Base-by-base conservation (phyloP, 768 basidiomycete species). In the Udeniomyces megalosporus region DNA sequence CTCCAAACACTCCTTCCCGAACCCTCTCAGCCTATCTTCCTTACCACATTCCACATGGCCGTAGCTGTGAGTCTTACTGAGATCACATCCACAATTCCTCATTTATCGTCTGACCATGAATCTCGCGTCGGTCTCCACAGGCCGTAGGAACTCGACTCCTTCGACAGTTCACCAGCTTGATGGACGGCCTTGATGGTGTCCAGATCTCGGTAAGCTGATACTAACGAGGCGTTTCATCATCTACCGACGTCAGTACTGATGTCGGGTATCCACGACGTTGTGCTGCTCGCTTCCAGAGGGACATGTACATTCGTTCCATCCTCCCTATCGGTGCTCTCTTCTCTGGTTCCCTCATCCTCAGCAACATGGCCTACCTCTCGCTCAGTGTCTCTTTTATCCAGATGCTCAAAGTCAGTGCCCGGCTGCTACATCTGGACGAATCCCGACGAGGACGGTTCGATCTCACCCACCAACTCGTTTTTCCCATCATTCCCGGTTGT, bases 251-350 rank as follows among this genome's bases (percentile, higher is more conserved):
- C n/a, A n/a, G n/a, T n/a, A n/a, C n/a, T n/a, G n/a, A n/a, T n/a
- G n/a, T n/a, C n/a, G n/a, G n/a, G n/a, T n/a, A n/a, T n/a, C n/a
- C n/a, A n/a, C n/a, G n/a, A n/a, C n/a, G n/a, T n/a, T n/a, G n/a
- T n/a, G n/a, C n/a, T n/a, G n/a, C n/a, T n/a, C n/a, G n/a, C n/a
- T n/a, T n/a, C 2, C 47, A 71, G 71, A 53, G 66, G 52, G 71
- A 71, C 34, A 61, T 70, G 26, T 93, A 88, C 72, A 61, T 86
- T 42, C 80, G 81, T 61, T 88, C 86, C 35, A 96, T 97, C 67
- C 78, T 96, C 15, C 93, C 93, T 24, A 93, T 97, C 64, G 91
- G 92, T 26, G 71, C 91, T 28, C 81, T 97, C 61, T 97, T 97
- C 80, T 88, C 85, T 38, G 93, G 84, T 28, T 89, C 86, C 63